Conservation (phyloP, 2,329 filamentous ascomycete genomes). For the Akanthomyces uredinophilus region DNA sequence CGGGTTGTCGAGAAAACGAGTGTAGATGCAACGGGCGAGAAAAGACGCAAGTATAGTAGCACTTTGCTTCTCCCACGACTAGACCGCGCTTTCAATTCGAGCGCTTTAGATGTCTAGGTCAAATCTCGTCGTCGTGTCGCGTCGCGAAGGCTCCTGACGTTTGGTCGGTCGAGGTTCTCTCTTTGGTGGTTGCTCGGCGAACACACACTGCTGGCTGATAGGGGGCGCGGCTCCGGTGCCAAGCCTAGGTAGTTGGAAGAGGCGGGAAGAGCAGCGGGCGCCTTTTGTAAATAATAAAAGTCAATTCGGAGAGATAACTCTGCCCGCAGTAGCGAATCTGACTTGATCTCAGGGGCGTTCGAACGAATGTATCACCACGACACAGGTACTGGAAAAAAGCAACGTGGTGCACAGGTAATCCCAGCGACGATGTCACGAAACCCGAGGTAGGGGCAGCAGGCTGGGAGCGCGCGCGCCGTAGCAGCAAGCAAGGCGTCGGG, state of each 20-base stretch:
- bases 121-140: conserved; percentile 1
- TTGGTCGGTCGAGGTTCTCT: background rate
- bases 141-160: conserved; percentile 12
- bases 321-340: background rate
- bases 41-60: background rate
- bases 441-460: background rate
- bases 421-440: conserved; percentile 3
- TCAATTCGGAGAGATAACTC: background rate
- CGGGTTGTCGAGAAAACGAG: background rate
- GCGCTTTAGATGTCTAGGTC: background rate
- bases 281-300: background rate
- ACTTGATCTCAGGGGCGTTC: background rate
- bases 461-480: background rate
- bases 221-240: background rate
- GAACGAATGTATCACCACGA: background rate
- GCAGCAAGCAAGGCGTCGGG: background rate
- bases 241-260: background rate
- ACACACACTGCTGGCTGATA: background rate
- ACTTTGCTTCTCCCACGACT: background rate
- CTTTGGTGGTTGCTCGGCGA: conserved; percentile 9
- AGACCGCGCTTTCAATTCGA: background rate
- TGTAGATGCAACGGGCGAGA: background rate
- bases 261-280: background rate
- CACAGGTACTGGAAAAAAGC: background rate
- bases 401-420: background rate